Conservation (phyloP, 371 early-diverging fungal genomes). For the Actinomortierella wolfii region DNA sequence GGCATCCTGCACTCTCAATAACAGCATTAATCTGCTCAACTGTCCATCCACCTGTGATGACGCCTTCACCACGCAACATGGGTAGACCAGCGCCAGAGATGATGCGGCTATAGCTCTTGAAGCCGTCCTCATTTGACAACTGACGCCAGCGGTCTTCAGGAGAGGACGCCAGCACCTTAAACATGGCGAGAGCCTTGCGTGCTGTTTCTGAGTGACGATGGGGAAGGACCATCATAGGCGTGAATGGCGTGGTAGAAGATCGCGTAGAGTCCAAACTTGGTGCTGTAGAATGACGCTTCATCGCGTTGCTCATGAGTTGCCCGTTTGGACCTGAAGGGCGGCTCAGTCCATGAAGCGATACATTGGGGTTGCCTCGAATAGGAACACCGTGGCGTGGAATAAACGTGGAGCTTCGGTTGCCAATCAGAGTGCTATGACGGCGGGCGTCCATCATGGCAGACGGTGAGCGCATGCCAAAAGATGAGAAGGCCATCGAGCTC, state of each 20-base stretch:
- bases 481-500: conserved; percentile 44
- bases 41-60: conserved; percentile 53
- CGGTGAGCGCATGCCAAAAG: conserved; percentile 32
- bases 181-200: conserved; percentile 31
- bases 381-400: conserved; percentile 31
- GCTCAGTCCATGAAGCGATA: conserved; percentile 13
- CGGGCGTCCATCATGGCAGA: conserved; percentile 44
- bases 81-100: conserved; percentile 52
- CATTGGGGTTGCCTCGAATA: conserved; percentile 21
- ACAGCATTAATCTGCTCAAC: conserved; percentile 52
- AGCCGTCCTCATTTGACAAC: conserved; percentile 47
- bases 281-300: conserved; percentile 27
- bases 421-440: conserved; percentile 35
- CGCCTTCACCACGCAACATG: conserved; percentile 55
- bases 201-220: conserved; percentile 32
- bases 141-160: conserved; percentile 54
- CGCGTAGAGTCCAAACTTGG: conserved; percentile 27
- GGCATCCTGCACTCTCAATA: conserved; percentile 31
- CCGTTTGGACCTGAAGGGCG: conserved; percentile 14
- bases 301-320: conserved; percentile 8
- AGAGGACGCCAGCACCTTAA: conserved; percentile 50
- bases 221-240: conserved; percentile 10
- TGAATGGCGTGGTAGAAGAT: conserved; percentile 15
- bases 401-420: conserved; percentile 28
- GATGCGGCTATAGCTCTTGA: conserved; percentile 53